Evolutionary conservation across 257 asterid genomes (phyloP).

Genomic region (Capsicum baccatum): DNA sequence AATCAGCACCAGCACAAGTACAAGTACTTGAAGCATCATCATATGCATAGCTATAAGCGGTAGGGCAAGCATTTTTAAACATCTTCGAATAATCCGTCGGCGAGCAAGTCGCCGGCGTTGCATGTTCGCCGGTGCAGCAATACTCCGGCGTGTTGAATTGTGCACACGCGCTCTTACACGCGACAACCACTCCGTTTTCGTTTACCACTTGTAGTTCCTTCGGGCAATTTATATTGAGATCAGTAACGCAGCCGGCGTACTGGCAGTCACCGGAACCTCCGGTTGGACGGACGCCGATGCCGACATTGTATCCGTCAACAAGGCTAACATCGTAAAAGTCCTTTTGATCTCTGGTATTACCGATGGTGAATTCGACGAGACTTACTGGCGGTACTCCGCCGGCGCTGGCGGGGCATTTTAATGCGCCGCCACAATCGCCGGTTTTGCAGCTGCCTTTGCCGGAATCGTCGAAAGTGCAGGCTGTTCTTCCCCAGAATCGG

Average conservation of each 20-base stretch:
- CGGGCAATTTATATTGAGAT: slow-evolving; percentile 60
- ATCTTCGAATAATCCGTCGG: slow-evolving; percentile 69
- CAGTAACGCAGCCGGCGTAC: slow-evolving; percentile 69
- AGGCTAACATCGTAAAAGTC: slow-evolving; percentile 94
- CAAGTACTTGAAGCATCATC: slow-evolving; percentile 80
- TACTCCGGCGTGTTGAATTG: slow-evolving; percentile 62
- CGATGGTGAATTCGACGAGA: slow-evolving; percentile 80
- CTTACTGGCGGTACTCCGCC: slow-evolving; percentile 81
- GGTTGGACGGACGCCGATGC: slow-evolving; percentile 56
- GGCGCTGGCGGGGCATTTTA: slow-evolving; percentile 71
- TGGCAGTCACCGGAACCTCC: slow-evolving; percentile 72
- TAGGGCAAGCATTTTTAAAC: slow-evolving; percentile 84
- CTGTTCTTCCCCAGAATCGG: slow-evolving; percentile 92
- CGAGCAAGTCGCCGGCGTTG: slow-evolving; percentile 68
- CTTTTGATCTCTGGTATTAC: slow-evolving; percentile 29
- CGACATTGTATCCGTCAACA: slow-evolving; percentile 83
- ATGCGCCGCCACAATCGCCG: slow-evolving; percentile 66
- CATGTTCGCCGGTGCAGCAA: slow-evolving; percentile 81
- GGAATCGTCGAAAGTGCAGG: slow-evolving; percentile 60
- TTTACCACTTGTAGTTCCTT: slow-evolving; percentile 51
- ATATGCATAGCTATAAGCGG: slow-evolving; percentile 93
- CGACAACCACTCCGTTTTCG: slow-evolving; percentile 60
- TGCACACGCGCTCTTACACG: slow-evolving; percentile 83
- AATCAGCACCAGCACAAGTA: slow-evolving; percentile 72
- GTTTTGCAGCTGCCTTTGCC: slow-evolving; percentile 73